Evolutionary conservation across 495 filamentous ascomycete species (phyloP).

Genomic region (Cercophora sp.): DNA sequence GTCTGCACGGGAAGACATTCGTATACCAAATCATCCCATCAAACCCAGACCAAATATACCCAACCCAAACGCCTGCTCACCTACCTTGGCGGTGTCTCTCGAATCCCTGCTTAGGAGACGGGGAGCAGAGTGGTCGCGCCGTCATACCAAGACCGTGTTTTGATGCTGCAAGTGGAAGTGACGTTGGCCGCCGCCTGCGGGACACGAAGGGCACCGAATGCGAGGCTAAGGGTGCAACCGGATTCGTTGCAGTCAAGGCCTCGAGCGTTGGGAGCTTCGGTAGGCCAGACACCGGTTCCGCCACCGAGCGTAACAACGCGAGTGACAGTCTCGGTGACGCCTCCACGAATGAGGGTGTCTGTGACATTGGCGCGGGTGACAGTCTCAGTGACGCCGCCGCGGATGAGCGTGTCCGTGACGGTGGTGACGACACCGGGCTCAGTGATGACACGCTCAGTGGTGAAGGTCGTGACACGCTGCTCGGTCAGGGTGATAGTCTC

Average conservation of each 20-base stretch:
- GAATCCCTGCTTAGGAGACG: too few species aligned
- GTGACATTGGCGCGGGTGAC: background rate
- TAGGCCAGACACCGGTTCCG: background rate
- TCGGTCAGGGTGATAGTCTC: too few species aligned
- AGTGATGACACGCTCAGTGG: background rate
- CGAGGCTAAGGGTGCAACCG: background rate
- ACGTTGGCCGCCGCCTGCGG: background rate
- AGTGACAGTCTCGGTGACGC: background rate
- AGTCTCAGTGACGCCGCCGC: background rate
- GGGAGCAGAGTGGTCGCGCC: background rate
- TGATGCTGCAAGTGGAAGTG: background rate
- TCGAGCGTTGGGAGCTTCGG: background rate
- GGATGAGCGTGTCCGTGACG: conserved; percentile 1
- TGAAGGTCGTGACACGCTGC: too few species aligned
- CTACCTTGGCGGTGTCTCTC: too few species aligned
- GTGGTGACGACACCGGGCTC: background rate
- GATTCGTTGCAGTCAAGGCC: background rate
- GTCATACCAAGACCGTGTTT: background rate
- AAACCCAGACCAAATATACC: too few species aligned
- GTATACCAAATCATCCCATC: too few species aligned
- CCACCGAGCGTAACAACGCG: background rate
- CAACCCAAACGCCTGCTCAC: too few species aligned
- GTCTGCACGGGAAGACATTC: too few species aligned
- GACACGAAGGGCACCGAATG: background rate
- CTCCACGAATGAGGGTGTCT: background rate